Conservation (phyloP, 2,329 filamentous ascomycete species). For the Beauveria scarabaeidicola region DNA sequence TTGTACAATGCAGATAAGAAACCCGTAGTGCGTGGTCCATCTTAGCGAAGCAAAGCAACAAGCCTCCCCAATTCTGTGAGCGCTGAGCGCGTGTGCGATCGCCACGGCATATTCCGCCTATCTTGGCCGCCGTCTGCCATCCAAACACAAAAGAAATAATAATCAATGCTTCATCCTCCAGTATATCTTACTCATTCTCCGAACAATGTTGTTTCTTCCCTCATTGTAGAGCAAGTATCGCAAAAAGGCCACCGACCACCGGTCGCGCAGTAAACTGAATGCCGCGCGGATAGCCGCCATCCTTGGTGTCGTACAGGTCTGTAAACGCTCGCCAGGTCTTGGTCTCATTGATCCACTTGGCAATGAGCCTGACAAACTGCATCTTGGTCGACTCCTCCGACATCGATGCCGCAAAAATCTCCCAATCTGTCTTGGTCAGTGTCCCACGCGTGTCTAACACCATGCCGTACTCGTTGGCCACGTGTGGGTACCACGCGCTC, state of each 20-base stretch:
- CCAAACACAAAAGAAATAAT: not conserved
- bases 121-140: not conserved
- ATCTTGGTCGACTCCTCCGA: slow-evolving; percentile 50
- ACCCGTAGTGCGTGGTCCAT: not conserved
- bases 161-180: not conserved
- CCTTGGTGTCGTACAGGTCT: slow-evolving; percentile 66
- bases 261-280: slow-evolving; percentile 69
- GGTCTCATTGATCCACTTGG: slow-evolving; percentile 68
- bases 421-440: slow-evolving; percentile 83
- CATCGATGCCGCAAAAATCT: slow-evolving; percentile 75
- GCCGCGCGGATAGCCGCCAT: slow-evolving; percentile 55
- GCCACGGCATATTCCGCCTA: not conserved
- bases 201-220: too few relatives aligned
- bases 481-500: slow-evolving; percentile 64
- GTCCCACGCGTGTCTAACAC: slow-evolving; percentile 73
- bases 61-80: not conserved
- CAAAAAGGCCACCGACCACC: slow-evolving; percentile 73
- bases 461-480: slow-evolving; percentile 68
- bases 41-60: not conserved
- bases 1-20: too few relatives aligned
- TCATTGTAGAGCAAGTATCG: slow-evolving; percentile 56
- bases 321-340: slow-evolving; percentile 62
- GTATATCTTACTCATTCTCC: too few relatives aligned
- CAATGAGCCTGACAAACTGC: slow-evolving; percentile 60
- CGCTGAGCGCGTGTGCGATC: not conserved